Evolutionary conservation across 2,329 filamentous ascomycete species (phyloP), one percentile per base, ranked within the genome.

Genomic region (Pochonia chlamydosporia): DNA sequence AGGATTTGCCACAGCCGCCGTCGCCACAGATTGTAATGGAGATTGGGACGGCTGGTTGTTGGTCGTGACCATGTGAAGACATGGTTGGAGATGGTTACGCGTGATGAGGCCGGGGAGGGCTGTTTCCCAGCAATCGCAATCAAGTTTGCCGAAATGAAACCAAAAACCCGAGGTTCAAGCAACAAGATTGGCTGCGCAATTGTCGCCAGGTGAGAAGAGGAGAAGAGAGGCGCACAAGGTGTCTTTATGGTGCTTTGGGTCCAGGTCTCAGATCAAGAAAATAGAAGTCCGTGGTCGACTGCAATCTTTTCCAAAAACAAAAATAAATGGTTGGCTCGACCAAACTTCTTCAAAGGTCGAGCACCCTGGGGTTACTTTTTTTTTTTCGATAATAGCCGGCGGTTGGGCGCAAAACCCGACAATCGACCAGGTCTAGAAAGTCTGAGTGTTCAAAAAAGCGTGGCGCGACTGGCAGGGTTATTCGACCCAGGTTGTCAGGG

Each of bases 11-110:
- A 63, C 85, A 89, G 51, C 88, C 88, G 60, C 88, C 88, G 63
- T 92, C 88, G 62, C 88, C 88, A 69, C 87, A 92, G 65, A 93
- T 88, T 48, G 88, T 92, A 62, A 92, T 89, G 54, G 82, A 76
- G 60, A 85, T 82, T 51, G 79, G 79, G 16, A 79, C 68, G 1
- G 77, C 73, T 24, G 58, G 53, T 40, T 59, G 57, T 21, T 52
- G 43, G n/a, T 44, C 47, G 6, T 33, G 33, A 10, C 35, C 35
- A 13, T 43, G 39, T 5, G 21, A 18, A 26, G 48, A 35, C 48
- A 49, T 49, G 40, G 16, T 16, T 42, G 18, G n/a, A n/a, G 20
- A 37, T 9, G 18, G 13, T 21, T 13, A 28, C 26, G 26, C 26
- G 25, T 10, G 40, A 39, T 14, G 33, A 24, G 8, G 30, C 10